phyloP scores from a whole-genome alignment of 106 monocot genomes.

The Acorus gramineus region DNA sequence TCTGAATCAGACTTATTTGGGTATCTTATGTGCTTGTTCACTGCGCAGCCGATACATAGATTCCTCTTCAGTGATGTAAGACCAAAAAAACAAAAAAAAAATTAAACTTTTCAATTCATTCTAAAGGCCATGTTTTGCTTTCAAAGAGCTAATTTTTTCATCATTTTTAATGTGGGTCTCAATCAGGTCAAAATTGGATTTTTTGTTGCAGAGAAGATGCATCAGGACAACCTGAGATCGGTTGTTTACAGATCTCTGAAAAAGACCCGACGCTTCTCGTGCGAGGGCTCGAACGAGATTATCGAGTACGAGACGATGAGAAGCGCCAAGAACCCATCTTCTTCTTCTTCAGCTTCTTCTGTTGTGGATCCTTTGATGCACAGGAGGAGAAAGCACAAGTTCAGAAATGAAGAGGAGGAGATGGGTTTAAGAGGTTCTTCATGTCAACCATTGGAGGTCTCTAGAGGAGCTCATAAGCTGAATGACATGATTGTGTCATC shows the following conservation, averaged over 20 bases:
- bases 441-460: conserved; percentile 27
- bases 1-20: no score
- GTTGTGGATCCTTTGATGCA: no score
- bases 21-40: no score
- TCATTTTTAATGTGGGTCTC: no score
- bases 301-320: background rate
- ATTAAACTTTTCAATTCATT: no score
- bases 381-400: no score
- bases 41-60: no score
- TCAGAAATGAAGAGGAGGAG: conserved; percentile 9
- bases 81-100: no score
- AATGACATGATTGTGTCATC: conserved; percentile 21
- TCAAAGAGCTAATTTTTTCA: no score
- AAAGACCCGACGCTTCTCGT: conserved; percentile 11
- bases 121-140: no score
- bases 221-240: conserved; percentile 31
- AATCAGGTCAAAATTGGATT: conserved; percentile 12
- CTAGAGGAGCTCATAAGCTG: conserved; percentile 30
- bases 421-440: conserved; percentile 1
- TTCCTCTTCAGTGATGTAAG: no score
- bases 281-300: conserved; percentile 4
- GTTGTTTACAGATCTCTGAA: conserved; percentile 37
- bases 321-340: background rate
- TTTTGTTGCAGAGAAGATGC: conserved; percentile 15
- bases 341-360: no score